Evolutionary conservation across 345 rosid genomes (phyloP), one percentile per base, ranked within the genome.

Genomic region (Leavenworthia alabamica): DNA sequence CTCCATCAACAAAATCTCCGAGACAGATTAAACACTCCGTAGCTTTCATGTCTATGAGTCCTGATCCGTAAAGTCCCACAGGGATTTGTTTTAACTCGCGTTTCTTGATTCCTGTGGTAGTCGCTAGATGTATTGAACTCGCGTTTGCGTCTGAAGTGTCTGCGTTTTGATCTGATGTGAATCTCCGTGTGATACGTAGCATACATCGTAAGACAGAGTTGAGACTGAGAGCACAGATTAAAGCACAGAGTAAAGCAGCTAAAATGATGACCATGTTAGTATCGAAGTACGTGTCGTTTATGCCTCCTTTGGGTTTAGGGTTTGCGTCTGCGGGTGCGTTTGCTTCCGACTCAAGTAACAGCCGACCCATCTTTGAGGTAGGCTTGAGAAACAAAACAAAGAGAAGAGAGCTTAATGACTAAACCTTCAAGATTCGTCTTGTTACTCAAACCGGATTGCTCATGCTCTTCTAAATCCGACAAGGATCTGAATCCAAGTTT

Each of bases 211-310:
- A 77, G 5, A 81, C 84, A 2, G 86, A 81, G 56, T 86, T 86
- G 14, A 86, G 62, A 17, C 93, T 85, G 4, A 86, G 71, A 48
- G 89, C 89, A 56, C 86, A 81, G 24, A 86, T 80, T 46, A 86
- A 58, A 5, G 89, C 89, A 10, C 89, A 83, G 27, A 86, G 78
- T 58, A 86, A 53, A 47, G 86, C 89, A 22, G 89, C 85, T 19
- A 86, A 77, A 31, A 83, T 86, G 39, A 86, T 81, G 61, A 86
- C 89, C 89, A 86, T 83, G 77, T 83, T 86, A 28, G 89, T 81
- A 67, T 86, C 89, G 28, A 86, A 83, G 44, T 75, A 81, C 12
- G 83, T 23, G 51, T 56, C 51, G 60, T 64, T 27, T 36, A 63
- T 0, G 60, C 41, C 72, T 36, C 19, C 40, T 62, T 11, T 62